phyloP scores from a whole-genome alignment of 2,329 filamentous ascomycete genomes.

The Diaporthe amygdali region DNA sequence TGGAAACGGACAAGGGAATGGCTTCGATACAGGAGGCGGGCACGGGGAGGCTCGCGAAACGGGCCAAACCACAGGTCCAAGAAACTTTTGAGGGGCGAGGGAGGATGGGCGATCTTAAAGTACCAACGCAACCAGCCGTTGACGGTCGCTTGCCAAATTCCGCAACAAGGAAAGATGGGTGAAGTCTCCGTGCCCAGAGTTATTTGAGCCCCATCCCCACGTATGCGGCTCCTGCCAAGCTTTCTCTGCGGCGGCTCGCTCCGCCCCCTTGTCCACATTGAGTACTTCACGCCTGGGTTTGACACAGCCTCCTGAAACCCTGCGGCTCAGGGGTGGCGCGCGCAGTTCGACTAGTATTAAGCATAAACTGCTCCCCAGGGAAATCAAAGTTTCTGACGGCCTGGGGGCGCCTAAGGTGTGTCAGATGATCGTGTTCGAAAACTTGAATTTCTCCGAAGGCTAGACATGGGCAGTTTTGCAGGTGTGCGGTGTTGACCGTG shows the following conservation, averaged over 20 bases:
- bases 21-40: neutral
- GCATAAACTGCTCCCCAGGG: neutral
- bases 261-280: neutral
- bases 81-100: no score
- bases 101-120: neutral
- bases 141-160: neutral
- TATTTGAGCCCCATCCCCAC: neutral
- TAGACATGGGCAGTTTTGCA: neutral
- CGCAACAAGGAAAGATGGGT: neutral
- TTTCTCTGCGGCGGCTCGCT: neutral
- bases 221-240: conserved; percentile 13
- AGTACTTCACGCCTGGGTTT: neutral
- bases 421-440: conserved; percentile 1
- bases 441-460: neutral
- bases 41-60: neutral
- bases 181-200: neutral
- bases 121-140: neutral
- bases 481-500: neutral
- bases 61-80: neutral
- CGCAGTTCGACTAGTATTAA: neutral
- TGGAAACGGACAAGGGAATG: neutral
- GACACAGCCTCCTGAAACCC: conserved; percentile 6
- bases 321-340: neutral
- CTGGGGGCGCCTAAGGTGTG: neutral
- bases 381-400: conserved; percentile 3